Evolutionary conservation across 495 filamentous ascomycete genomes (phyloP).

Genomic region (Thermochaetoides thermophila): DNA sequence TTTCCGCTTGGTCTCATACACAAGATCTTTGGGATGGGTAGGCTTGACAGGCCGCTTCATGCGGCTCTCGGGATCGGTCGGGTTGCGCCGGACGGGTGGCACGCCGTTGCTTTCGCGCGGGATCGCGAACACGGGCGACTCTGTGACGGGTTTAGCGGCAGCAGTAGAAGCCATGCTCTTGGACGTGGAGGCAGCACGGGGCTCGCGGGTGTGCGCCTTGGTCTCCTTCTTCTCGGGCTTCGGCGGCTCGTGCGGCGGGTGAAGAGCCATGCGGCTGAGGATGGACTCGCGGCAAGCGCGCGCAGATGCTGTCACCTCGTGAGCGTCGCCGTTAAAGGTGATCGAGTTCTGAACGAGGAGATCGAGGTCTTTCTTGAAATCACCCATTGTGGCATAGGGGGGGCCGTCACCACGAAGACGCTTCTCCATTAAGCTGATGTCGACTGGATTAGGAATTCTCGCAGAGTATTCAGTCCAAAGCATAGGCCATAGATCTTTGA

Average conservation of each 20-base stretch:
- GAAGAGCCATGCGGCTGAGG: conserved; percentile 42
- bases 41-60: conserved; percentile 92
- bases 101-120: conserved; percentile 54
- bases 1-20: conserved; percentile 70
- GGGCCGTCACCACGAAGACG: conserved; percentile 55
- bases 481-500: conserved; percentile 36
- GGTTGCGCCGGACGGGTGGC: conserved; percentile 87
- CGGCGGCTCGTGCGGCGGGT: conserved; percentile 31
- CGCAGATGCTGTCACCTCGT: conserved; percentile 52
- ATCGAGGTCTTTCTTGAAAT: conserved; percentile 54
- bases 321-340: conserved; percentile 66
- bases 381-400: conserved; percentile 47
- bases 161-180: too few species aligned
- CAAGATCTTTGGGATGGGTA: conserved; percentile 71
- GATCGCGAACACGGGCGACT: conserved; percentile 59
- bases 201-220: conserved; percentile 33
- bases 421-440: conserved; percentile 65
- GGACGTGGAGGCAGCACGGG: conserved; percentile 30
- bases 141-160: conserved; percentile 13
- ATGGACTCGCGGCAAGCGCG: conserved; percentile 44
- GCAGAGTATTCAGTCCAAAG: conserved; percentile 49
- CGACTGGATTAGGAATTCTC: conserved; percentile 64
- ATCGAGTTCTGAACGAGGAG: conserved; percentile 62
- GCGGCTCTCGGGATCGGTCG: conserved; percentile 54
- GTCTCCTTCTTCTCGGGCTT: conserved; percentile 41